Evolutionary conservation across 2,329 filamentous ascomycete species (phyloP), one percentile per base, ranked within the genome.

Genomic region (Hymenoscyphus repandus): DNA sequence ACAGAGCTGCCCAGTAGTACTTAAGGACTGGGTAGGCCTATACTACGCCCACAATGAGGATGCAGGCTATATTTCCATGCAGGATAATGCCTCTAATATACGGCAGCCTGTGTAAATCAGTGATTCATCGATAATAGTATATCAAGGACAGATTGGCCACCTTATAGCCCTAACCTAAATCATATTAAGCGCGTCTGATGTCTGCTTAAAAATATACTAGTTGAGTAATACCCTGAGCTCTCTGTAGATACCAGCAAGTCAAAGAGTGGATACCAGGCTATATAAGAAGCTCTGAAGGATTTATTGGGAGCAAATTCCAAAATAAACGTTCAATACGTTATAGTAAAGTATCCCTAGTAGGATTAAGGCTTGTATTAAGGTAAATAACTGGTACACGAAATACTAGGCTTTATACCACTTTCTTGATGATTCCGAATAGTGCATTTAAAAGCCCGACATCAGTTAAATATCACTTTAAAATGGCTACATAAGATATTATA

Each of bases 21-120:
- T 27, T 4, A 27, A 27, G 4, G 22, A 27, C 22, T 7, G 7
- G 22, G 22, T 27, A 7, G 22, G 22, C 22, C 22, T 7, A 27
- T 27, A 27, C 7, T 27, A 27, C 22, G 22, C 22, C 22, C 4
- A 30, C 10, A 2, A 15, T 22, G 32, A 27, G 5, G 17, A 38
- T 17, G 44, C 18, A 18, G 42, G 41, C n/a, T 49, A 51, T 50
- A 45, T 52, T 5, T 62, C 59, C 22, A 55, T 58, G 38, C 45
- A 60, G 31, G 56, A 62, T 47, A 59, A 60, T 34, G 40, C 54
- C 3, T 40, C 36, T 7, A 47, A 13, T 15, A 47, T 47, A 39
- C 44, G 15, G 33, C 18, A 4, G 12, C 30, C 15, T 20, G 2
- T 15, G 44, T 47, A 7, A 13, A 9, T 5, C 32, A 47, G 13